phyloP scores from a whole-genome alignment of 768 basidiomycete species.

The Tephrocybe rancida region DNA sequence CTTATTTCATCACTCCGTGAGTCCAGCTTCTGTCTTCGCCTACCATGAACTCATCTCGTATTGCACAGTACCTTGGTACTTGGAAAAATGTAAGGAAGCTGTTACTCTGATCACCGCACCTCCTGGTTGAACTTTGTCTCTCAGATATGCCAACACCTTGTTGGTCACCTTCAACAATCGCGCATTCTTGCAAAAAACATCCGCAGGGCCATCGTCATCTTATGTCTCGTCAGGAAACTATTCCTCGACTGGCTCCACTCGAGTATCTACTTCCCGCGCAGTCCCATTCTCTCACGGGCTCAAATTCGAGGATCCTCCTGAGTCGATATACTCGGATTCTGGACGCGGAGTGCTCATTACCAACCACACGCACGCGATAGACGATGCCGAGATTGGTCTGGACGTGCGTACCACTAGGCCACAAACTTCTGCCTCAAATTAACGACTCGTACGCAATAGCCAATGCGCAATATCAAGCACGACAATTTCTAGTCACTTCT shows the following conservation, averaged over 20 bases:
- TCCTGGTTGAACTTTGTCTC: not conserved
- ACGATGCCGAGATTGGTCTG: conserved; percentile 2
- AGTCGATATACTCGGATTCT: not conserved
- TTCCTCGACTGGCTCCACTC: not conserved
- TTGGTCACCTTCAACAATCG: conserved; percentile 19
- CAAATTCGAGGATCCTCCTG: conserved; percentile 1
- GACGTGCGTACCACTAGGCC: not conserved
- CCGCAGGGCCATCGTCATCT: conserved; percentile 2
- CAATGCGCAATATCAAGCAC: not conserved
- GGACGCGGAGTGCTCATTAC: not conserved
- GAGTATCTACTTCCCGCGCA: not conserved
- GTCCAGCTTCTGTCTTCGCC: not conserved
- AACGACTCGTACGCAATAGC: not conserved
- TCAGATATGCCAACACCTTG: conserved; percentile 14
- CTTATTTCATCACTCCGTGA: conserved; percentile 9
- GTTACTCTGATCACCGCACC: not conserved
- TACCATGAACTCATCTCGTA: not conserved
- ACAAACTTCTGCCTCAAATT: not conserved
- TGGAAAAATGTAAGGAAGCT: conserved; percentile 9
- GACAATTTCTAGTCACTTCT: not conserved
- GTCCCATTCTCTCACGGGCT: conserved; percentile 2
- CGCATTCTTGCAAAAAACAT: conserved; percentile 9
- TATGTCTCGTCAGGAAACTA: conserved; percentile 6
- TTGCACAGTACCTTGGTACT: conserved; percentile 10
- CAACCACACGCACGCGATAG: conserved; percentile 4